These are phyloP conservation scores for Akanthomyces lecanii DNA, from an alignment of 2,329 filamentous ascomycete genomes.

Conservation along the genomic window DNA sequence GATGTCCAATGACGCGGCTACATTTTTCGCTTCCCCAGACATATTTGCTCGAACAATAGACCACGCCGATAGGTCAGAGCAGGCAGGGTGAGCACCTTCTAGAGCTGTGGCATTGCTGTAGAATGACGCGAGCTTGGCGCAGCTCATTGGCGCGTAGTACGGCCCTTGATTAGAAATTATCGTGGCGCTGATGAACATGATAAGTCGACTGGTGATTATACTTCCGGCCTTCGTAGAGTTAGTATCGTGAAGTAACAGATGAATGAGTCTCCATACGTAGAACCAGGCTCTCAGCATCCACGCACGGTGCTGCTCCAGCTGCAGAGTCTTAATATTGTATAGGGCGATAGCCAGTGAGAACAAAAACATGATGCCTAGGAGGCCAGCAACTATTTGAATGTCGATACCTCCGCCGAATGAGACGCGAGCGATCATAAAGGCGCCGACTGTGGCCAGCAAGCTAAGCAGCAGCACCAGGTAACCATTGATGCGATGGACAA, in stretches of 20 bases:
- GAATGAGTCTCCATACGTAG: conserved; percentile 30
- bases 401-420: conserved; percentile 50
- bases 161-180: conserved; percentile 30
- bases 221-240: conserved; percentile 33
- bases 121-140: conserved; percentile 43
- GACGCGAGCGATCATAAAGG: conserved; percentile 46
- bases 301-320: conserved; percentile 57
- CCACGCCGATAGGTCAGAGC: conserved; percentile 33
- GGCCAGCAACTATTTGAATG: conserved; percentile 39
- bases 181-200: conserved; percentile 37
- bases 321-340: conserved; percentile 53
- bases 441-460: conserved; percentile 41
- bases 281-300: conserved; percentile 58
- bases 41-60: conserved; percentile 29
- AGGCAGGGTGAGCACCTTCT: conserved; percentile 38
- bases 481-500: conserved; percentile 56
- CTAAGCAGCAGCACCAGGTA: conserved; percentile 48
- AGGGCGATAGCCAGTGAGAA: conserved; percentile 41
- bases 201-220: conserved; percentile 48
- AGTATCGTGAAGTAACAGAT: not conserved
- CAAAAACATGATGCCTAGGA: conserved; percentile 41
- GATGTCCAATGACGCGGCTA: conserved; percentile 40
- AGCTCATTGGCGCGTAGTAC: conserved; percentile 33
- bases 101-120: conserved; percentile 25
- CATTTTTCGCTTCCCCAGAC: conserved; percentile 23